These are phyloP conservation scores for Phycomyces blakesleeanus DNA, from an alignment of 192 early-diverging fungal species.

Conservation along the genomic window DNA sequence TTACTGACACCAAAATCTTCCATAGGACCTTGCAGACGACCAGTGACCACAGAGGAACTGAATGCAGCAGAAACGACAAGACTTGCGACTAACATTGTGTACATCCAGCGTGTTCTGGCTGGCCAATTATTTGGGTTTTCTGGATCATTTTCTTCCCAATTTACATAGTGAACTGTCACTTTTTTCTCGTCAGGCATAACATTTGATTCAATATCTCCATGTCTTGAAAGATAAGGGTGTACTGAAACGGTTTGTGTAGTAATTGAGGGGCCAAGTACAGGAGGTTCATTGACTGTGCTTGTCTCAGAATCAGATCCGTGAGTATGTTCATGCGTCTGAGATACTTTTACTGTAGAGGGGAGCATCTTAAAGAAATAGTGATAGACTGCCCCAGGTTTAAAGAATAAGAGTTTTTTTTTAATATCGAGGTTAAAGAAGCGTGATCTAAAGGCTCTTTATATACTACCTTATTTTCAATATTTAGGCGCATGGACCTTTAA, in stretches of 20 bases:
- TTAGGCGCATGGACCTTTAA: no score
- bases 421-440: no score
- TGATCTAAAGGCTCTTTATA: no score
- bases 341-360: no score
- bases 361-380: no score
- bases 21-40: constrained; percentile 10
- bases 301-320: not conserved
- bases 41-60: constrained; percentile 25
- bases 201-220: not conserved
- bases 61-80: constrained; percentile 28
- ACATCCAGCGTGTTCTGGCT: constrained; percentile 14
- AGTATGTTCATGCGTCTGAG: no score
- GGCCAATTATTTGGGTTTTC: constrained; percentile 30
- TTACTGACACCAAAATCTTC: constrained; percentile 14
- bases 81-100: constrained; percentile 17
- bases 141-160: constrained; percentile 26
- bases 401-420: no score
- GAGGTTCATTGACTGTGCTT: constrained; percentile 6
- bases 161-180: constrained; percentile 16
- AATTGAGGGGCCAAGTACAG: not conserved
- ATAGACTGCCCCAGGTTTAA: no score
- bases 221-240: not conserved
- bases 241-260: constrained; percentile 7
- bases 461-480: no score
- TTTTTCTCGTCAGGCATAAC: not conserved